Base-by-base conservation (phyloP, 2,329 filamentous ascomycete species). In the Aspergillus texensis region DNA sequence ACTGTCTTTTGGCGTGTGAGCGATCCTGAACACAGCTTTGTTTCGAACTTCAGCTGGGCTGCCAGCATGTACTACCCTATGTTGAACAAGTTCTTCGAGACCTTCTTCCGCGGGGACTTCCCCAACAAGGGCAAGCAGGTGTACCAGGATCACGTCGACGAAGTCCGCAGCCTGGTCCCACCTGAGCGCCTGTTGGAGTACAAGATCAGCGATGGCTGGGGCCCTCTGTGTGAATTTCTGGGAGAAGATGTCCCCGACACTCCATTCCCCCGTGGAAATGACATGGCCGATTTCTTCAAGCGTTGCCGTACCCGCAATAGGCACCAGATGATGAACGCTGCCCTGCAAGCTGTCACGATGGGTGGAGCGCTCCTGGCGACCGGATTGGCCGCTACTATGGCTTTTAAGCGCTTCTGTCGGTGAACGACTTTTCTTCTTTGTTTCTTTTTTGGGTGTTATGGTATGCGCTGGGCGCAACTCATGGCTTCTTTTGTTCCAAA, bases 1-100 rank as follows among this genome's bases (percentile, higher is more conserved):
- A 91, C 88, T 6, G 87, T 90, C 36, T 85, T 85, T 80, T 89
- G 88, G 88, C 85, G 88, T 58, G 87, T 84, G 57, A 89, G 84
- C 28, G 88, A 90, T 74, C 84, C 83, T 5, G 87, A 89, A 77
- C 81, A 85, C 75, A 82, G 80, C 65, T 78, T 83, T 62, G 80
- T 87, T 16, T 84, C 84, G 45, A 80, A 84, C 75, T 81, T 83
- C 68, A 86, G 85, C 78, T 90, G 88, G 88, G 88, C 85, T 26
- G 87, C 88, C 9, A 81, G 85, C 73, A 86, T 89, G 81, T 90
- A 90, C 80, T 85, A 89, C 74, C 88, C 88, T 45, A 90, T 91
- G 88, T 82, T 91, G 62, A 82, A 83, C 75, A 89, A 88, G 77
- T 89, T 90, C 80, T 91, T 89, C 79, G 84, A 87, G 70, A 84